A percentile compares a stretch with the other conserved stretches of the same genome.
Conservation (phyloP, 257 asterid genomes). For the Lycium ferocissimum region DNA sequence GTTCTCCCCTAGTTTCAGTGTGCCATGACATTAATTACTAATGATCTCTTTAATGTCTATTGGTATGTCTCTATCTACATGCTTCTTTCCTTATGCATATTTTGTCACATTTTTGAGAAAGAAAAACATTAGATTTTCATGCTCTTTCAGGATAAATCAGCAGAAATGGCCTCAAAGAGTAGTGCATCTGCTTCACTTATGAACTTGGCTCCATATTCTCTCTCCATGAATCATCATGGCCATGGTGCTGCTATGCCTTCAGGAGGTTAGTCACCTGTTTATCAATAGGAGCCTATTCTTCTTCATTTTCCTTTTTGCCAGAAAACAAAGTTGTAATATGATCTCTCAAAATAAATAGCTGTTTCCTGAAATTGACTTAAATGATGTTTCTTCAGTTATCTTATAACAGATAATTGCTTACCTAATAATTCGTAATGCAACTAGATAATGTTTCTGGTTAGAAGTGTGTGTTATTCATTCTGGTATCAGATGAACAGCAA, state of each 20-base stretch:
- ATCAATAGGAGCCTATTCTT: neutral
- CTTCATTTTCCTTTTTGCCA: neutral
- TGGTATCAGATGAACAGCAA: neutral
- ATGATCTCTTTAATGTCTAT: neutral
- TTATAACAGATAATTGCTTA: neutral
- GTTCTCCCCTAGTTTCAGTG: neutral
- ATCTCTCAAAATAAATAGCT: constrained; percentile 13
- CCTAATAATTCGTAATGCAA: neutral
- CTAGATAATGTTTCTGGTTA: neutral
- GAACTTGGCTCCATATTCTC: constrained; percentile 60
- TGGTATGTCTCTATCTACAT: constrained; percentile 29
- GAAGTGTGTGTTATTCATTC: constrained; percentile 4
- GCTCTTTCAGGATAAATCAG: constrained; percentile 61
- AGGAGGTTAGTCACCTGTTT: constrained; percentile 51
- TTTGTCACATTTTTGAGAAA: neutral
- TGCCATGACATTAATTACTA: neutral
- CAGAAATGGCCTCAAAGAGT: constrained; percentile 61
- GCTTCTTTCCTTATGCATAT: constrained; percentile 27
- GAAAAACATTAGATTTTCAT: constrained; percentile 35
- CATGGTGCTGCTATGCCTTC: constrained; percentile 52
- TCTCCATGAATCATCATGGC: constrained; percentile 50
- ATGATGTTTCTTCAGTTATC: neutral
- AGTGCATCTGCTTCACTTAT: constrained; percentile 58
- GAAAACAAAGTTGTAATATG: constrained; percentile 9
- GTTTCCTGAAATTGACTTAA: neutral